Conservation (phyloP, 768 basidiomycete genomes). For the Coprinopsis sp. region DNA sequence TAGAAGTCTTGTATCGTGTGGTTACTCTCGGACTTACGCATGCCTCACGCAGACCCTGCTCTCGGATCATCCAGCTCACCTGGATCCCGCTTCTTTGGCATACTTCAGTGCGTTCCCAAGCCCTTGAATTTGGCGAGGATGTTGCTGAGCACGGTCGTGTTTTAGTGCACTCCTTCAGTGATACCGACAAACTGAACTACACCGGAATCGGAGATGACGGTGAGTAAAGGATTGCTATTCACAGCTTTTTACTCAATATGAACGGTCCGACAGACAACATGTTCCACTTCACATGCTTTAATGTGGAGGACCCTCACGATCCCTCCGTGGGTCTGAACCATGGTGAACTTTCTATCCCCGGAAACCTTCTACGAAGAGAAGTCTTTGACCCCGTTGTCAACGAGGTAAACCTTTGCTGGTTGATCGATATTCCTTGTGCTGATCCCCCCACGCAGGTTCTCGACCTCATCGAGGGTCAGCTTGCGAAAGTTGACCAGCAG, state of each 20-base stretch:
- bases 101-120: slow-evolving; percentile 57
- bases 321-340: slow-evolving; percentile 74
- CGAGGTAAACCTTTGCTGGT: slow-evolving; percentile 44
- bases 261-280: slow-evolving; percentile 54
- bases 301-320: slow-evolving; percentile 79
- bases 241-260: slow-evolving; percentile 1
- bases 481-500: slow-evolving; percentile 57
- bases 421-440: not conserved
- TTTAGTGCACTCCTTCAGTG: slow-evolving; percentile 76
- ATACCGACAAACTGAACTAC: slow-evolving; percentile 82
- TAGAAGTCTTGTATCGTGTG: not conserved
- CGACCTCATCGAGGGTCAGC: slow-evolving; percentile 73
- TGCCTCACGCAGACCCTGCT: slow-evolving; percentile 43
- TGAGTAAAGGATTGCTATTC: slow-evolving; percentile 25
- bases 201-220: slow-evolving; percentile 72
- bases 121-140: not conserved
- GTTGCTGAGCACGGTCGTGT: slow-evolving; percentile 7
- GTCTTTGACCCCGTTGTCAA: slow-evolving; percentile 90
- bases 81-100: slow-evolving; percentile 75
- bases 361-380: slow-evolving; percentile 69
- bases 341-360: slow-evolving; percentile 81
- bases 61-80: slow-evolving; percentile 79
- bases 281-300: slow-evolving; percentile 91
- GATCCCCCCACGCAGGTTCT: slow-evolving; percentile 49
- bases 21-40: not conserved